These are phyloP conservation scores for Stromatinia cepivora DNA, from an alignment of 2,329 filamentous ascomycete species.

Conservation along the genomic window DNA sequence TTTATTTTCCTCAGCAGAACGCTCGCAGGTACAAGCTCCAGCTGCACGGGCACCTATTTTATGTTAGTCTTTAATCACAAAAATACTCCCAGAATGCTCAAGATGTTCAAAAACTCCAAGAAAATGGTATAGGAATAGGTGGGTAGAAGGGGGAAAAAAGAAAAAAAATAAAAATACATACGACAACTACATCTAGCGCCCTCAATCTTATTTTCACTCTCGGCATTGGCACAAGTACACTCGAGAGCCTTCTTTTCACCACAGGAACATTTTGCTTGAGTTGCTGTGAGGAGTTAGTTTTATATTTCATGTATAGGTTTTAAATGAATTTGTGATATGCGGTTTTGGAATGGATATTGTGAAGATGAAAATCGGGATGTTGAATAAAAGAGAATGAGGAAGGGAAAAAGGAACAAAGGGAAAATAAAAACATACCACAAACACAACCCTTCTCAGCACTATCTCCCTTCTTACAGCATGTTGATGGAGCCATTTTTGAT, in stretches of 20 bases:
- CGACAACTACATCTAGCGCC: slow-evolving; percentile 83
- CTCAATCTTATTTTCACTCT: slow-evolving; percentile 69
- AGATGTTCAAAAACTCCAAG: no score
- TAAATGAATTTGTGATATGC: no score
- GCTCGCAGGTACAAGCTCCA: slow-evolving; percentile 79
- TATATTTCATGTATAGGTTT: no score
- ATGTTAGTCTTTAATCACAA: not conserved
- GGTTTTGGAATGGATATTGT: no score
- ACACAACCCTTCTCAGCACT: slow-evolving; percentile 31
- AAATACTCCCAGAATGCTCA: no score
- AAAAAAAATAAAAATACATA: slow-evolving; percentile 40
- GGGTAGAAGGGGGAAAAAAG: no score
- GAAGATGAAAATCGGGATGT: not conserved
- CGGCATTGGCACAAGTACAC: slow-evolving; percentile 79
- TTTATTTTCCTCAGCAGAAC: slow-evolving; percentile 69
- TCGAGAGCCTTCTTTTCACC: slow-evolving; percentile 83
- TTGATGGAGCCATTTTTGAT: slow-evolving; percentile 36
- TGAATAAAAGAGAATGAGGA: not conserved
- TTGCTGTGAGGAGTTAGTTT: slow-evolving; percentile 42
- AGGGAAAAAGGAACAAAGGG: not conserved
- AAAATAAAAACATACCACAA: slow-evolving; percentile 35
- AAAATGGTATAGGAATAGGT: no score
- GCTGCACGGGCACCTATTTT: slow-evolving; percentile 62
- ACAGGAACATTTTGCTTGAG: slow-evolving; percentile 78
- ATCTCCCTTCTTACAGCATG: slow-evolving; percentile 41